These are phyloP conservation scores for Waitea zeae DNA, from an alignment of 1,284 basidiomycete genomes.

Conservation along the genomic window DNA sequence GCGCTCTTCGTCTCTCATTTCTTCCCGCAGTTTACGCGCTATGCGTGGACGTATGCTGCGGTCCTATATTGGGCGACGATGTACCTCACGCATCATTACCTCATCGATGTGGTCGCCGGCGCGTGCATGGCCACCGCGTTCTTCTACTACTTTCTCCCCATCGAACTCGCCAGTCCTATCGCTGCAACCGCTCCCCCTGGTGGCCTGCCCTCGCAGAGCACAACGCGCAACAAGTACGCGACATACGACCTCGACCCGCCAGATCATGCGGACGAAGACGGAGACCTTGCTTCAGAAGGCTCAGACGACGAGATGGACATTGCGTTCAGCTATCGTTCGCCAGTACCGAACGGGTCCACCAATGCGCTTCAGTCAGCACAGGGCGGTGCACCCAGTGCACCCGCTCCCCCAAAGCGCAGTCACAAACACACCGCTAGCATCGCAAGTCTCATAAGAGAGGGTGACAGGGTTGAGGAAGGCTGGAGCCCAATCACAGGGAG, in stretches of 20 bases:
- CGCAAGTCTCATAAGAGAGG: constrained; percentile 57
- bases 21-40: constrained; percentile 60
- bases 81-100: constrained; percentile 96
- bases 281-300: too few relatives aligned
- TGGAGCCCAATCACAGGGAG: constrained; percentile 51
- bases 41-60: constrained; percentile 77
- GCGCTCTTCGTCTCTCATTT: constrained; percentile 92
- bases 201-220: too few relatives aligned
- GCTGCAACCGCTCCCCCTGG: constrained; percentile 28
- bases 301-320: constrained; percentile 33
- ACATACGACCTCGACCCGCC: constrained; percentile 50
- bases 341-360: constrained; percentile 23
- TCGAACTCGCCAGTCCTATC: constrained; percentile 49
- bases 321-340: constrained; percentile 54
- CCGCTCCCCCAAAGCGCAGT: too few relatives aligned
- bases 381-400: too few relatives aligned
- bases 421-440: constrained; percentile 69
- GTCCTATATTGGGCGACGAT: constrained; percentile 96
- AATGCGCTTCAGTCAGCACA: constrained; percentile 15
- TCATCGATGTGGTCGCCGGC: constrained; percentile 91
- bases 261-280: constrained; percentile 17
- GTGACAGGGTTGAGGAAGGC: constrained; percentile 56
- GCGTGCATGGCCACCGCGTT: constrained; percentile 77
- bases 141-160: constrained; percentile 83
- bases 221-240: constrained; percentile 44